A percentile compares a stretch with the other conserved stretches of the same genome.
Conservation (phyloP, 2,329 filamentous ascomycete genomes). For the Madurella fahalii region DNA sequence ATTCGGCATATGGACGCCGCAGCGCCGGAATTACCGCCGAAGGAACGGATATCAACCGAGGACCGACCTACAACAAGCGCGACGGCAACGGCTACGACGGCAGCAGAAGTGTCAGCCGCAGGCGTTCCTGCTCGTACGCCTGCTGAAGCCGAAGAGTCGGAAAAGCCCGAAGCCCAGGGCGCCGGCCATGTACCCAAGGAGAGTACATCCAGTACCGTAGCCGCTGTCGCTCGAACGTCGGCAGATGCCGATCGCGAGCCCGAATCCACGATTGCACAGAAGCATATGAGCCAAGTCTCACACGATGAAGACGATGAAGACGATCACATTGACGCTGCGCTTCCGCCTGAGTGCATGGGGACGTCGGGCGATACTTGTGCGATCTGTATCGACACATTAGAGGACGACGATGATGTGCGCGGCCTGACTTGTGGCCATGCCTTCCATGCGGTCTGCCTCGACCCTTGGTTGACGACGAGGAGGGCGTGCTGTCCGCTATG, state of each 20-base stretch:
- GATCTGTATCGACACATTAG: constrained; percentile 90
- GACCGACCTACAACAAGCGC: constrained; percentile 33
- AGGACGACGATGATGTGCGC: constrained; percentile 93
- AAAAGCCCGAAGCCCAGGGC: constrained; percentile 20
- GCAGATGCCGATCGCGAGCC: constrained; percentile 20
- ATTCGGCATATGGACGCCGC: constrained; percentile 63
- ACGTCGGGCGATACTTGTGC: constrained; percentile 90
- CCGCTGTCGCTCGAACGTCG: constrained; percentile 10
- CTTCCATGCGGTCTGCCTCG: constrained; percentile 92
- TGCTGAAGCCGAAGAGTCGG: constrained; percentile 23
- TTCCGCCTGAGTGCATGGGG: constrained; percentile 74
- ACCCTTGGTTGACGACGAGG: constrained; percentile 92
- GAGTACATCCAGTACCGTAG: constrained; percentile 24
- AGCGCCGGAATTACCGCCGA: constrained; percentile 41
- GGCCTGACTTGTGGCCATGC: constrained; percentile 95
- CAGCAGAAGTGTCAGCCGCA: background rate
- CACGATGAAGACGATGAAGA: constrained; percentile 59
- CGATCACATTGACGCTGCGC: constrained; percentile 75
- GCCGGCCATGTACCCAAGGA: constrained; percentile 26
- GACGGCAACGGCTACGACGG: background rate
- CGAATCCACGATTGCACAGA: constrained; percentile 12
- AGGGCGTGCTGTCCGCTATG: constrained; percentile 95
- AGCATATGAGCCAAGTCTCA: constrained; percentile 23
- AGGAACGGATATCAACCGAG: constrained; percentile 44
- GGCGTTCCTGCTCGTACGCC: background rate